Evolutionary conservation across 352 stramenopile species (phyloP), one percentile per base, ranked within the genome.

Genomic region (Phytophthora hibernalis): DNA sequence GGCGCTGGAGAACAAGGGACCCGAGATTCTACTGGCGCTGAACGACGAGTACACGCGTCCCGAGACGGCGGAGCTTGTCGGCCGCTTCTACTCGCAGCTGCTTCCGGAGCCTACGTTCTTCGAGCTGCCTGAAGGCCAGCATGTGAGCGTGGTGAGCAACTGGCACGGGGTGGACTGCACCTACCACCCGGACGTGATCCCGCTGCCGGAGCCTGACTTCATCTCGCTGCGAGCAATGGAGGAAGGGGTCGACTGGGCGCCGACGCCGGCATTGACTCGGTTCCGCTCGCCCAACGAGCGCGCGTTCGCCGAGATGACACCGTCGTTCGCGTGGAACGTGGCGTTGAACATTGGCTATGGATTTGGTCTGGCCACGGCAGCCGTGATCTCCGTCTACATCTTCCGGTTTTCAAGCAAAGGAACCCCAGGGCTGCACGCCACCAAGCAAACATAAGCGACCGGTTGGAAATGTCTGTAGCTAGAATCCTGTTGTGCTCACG

Each of bases 41-140:
- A 95, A 95, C 53, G 87, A 95, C 66, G 87, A 92, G 67, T 95
- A 92, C 77, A 57, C 61, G 0, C 64, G 72, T 10, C 55, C 77
- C 0, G 70, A 83, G 49, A 93, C 83, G 0, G 83, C 83, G 0
- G 66, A 74, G 33, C 54, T 91, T 2, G 82, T 92, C 18, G 61
- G 64, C 21, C 58, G 72, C 15, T 94, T 94, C 66, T 92, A 91
- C 59, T 61, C 70, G 5, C 65, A 77, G 49, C 51, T 95, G 51
- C 77, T 95, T 16, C 86, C 86, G 0, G 68, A 83, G 2, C 52
- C 61, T 15, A 64, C 73, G 9, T 77, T 77, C 31, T 89, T 88
- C 42, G 86, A 95, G 63, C 74, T 95, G 7, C 84, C 84, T 0
- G 67, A 73, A 43, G 82, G 79, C 5, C 68, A 89, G 11, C 37